A percentile compares a stretch with the other conserved stretches of the same genome.
Conservation (phyloP, 2,329 filamentous ascomycete species). For the Leptographium wingfieldii region DNA sequence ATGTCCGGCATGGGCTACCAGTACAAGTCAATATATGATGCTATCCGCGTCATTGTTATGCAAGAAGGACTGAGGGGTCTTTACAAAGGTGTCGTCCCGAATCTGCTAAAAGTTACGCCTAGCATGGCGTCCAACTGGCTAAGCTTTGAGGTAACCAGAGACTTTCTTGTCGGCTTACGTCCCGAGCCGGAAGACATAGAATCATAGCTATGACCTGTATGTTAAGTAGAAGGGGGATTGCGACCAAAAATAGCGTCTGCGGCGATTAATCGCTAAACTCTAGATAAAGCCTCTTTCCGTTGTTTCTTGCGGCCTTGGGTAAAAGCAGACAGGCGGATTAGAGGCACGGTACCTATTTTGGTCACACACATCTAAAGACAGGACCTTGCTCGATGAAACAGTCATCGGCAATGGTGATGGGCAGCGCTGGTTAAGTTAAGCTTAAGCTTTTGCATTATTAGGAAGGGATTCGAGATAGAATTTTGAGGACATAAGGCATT, state of each 20-base stretch:
- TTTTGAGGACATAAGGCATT: neutral
- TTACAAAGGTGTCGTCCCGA: conserved; percentile 94
- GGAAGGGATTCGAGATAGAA: neutral
- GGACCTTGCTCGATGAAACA: neutral
- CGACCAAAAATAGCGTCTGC: neutral
- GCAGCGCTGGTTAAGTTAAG: neutral
- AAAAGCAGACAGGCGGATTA: neutral
- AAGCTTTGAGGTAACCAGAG: conserved; percentile 87
- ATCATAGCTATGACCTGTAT: neutral
- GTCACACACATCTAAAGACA: neutral
- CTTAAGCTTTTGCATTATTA: neutral
- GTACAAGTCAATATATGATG: conserved; percentile 79
- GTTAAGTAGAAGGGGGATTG: no score
- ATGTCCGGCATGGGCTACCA: conserved; percentile 98
- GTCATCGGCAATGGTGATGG: neutral
- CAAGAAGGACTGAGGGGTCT: conserved; percentile 77
- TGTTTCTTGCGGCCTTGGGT: neutral
- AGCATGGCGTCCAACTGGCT: conserved; percentile 99
- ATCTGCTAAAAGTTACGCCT: conserved; percentile 90
- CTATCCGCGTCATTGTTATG: conserved; percentile 64
- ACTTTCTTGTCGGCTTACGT: conserved; percentile 60
- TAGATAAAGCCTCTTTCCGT: neutral
- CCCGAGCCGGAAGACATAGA: conserved; percentile 22
- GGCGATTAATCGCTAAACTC: neutral
- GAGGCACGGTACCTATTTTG: neutral